These are phyloP conservation scores for Bipolaris sorokiniana DNA, from an alignment of 2,329 filamentous ascomycete species.

Conservation along the genomic window DNA sequence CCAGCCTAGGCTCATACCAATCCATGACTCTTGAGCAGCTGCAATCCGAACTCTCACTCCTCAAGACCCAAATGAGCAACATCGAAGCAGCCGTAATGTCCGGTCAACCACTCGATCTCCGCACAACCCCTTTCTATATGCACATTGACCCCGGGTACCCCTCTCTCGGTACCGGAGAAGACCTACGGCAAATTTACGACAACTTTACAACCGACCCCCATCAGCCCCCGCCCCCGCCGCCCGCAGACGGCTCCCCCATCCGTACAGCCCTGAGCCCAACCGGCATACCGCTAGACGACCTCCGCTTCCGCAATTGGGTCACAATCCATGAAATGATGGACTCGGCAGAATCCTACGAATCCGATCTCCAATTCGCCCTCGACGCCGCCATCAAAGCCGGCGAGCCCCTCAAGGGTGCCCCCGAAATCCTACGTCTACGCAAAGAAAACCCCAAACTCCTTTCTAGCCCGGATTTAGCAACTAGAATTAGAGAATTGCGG, in stretches of 20 bases:
- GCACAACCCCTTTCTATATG: slow-evolving; percentile 46
- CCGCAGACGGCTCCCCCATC: slow-evolving; percentile 11
- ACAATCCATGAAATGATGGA: slow-evolving; percentile 55
- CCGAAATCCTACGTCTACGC: slow-evolving; percentile 8
- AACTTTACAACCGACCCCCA: slow-evolving; percentile 52
- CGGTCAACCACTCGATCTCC: slow-evolving; percentile 45
- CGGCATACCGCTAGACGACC: slow-evolving; percentile 52
- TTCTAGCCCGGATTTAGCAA: neutral
- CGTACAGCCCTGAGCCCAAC: slow-evolving; percentile 37
- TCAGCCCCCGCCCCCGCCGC: slow-evolving; percentile 32
- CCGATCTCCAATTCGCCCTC: slow-evolving; percentile 4
- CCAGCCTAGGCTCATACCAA: slow-evolving; percentile 1
- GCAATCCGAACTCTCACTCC: slow-evolving; percentile 20
- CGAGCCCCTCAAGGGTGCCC: slow-evolving; percentile 8
- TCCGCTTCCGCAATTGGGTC: slow-evolving; percentile 60
- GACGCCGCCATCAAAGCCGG: slow-evolving; percentile 21
- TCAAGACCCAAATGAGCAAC: slow-evolving; percentile 36
- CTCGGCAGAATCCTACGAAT: slow-evolving; percentile 40
- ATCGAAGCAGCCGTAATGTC: slow-evolving; percentile 43
- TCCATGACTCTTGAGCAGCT: slow-evolving; percentile 27
- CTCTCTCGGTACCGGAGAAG: slow-evolving; percentile 30
- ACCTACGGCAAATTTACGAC: slow-evolving; percentile 52
- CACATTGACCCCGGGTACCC: slow-evolving; percentile 37
- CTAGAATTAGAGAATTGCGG: slow-evolving; percentile 15
- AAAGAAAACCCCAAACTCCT: neutral